phyloP scores from a whole-genome alignment of 257 asterid species.

The Plantago elongata region DNA sequence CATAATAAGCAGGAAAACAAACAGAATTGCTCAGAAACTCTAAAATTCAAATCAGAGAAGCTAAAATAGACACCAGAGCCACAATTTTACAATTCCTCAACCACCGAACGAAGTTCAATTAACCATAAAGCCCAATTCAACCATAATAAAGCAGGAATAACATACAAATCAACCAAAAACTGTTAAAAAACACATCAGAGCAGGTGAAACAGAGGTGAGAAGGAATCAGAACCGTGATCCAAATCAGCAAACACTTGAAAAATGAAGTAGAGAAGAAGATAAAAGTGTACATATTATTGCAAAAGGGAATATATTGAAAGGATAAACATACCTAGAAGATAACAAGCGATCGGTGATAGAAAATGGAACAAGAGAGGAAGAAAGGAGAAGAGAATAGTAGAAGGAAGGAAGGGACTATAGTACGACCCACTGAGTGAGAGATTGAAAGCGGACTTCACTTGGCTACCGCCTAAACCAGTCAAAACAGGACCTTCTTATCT shows the following conservation, averaged over 20 bases:
- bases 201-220: neutral
- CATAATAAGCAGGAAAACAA: neutral
- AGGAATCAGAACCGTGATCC: too few species aligned
- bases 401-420: neutral
- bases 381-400: conserved; percentile 12
- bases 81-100: neutral
- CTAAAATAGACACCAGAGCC: neutral
- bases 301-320: conserved; percentile 2
- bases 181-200: neutral
- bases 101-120: neutral
- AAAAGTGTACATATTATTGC: neutral
- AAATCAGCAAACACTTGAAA: neutral
- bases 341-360: conserved; percentile 50
- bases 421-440: conserved; percentile 18
- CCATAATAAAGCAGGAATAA: too few species aligned
- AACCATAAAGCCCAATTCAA: too few species aligned
- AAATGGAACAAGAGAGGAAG: conserved; percentile 25
- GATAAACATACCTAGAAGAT: conserved; percentile 45
- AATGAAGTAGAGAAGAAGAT: neutral
- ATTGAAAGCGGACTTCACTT: conserved; percentile 22
- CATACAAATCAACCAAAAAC: neutral
- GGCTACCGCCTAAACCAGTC: conserved; percentile 37
- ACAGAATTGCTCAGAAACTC: neutral
- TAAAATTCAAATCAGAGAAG: neutral
- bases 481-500: conserved; percentile 10